phyloP scores from a whole-genome alignment of 2,329 filamentous ascomycete species.

The Pseudocercospora crystallina region DNA sequence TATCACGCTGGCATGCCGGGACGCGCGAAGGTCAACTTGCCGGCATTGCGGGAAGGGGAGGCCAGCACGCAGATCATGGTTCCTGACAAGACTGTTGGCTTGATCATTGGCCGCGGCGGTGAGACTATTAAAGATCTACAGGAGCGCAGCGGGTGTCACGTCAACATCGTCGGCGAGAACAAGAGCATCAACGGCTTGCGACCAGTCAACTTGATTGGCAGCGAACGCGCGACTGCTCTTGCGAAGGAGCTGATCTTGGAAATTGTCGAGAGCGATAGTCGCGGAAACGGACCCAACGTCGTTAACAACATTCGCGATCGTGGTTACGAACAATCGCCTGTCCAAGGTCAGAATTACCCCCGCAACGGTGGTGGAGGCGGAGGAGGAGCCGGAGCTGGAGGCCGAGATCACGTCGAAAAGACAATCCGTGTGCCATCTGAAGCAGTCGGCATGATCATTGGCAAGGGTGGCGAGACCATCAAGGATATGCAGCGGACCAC shows the following conservation, averaged over 20 bases:
- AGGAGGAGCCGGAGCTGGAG: slow-evolving; percentile 43
- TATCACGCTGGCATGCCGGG: slow-evolving; percentile 38
- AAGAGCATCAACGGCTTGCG: slow-evolving; percentile 88
- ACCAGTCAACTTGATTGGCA: slow-evolving; percentile 86
- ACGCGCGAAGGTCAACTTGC: slow-evolving; percentile 38
- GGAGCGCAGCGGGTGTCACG: slow-evolving; percentile 88
- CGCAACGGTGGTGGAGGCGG: slow-evolving; percentile 34
- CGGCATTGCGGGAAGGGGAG: slow-evolving; percentile 71
- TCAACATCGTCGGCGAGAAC: slow-evolving; percentile 91
- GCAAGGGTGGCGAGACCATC: slow-evolving; percentile 89
- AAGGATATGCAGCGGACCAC: slow-evolving; percentile 87
- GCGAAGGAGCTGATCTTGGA: slow-evolving; percentile 89
- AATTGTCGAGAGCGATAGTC: slow-evolving; percentile 86
- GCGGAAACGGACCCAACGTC: slow-evolving; percentile 33
- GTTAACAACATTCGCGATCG: slow-evolving; percentile 27
- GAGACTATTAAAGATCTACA: slow-evolving; percentile 92
- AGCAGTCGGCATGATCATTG: slow-evolving; percentile 94
- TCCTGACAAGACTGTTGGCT: slow-evolving; percentile 84
- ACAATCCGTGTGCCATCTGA: slow-evolving; percentile 84
- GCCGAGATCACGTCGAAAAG: slow-evolving; percentile 67
- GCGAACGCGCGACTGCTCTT: slow-evolving; percentile 68
- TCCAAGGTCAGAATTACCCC: slow-evolving; percentile 24
- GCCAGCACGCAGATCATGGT: slow-evolving; percentile 93
- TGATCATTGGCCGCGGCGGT: slow-evolving; percentile 90
- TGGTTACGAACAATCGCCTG: slow-evolving; percentile 26